A percentile compares a stretch with the other conserved stretches of the same genome.
These are phyloP conservation scores for Rhodotorula sp. DNA, from an alignment of 1,284 basidiomycete species.

Conservation along the genomic window DNA sequence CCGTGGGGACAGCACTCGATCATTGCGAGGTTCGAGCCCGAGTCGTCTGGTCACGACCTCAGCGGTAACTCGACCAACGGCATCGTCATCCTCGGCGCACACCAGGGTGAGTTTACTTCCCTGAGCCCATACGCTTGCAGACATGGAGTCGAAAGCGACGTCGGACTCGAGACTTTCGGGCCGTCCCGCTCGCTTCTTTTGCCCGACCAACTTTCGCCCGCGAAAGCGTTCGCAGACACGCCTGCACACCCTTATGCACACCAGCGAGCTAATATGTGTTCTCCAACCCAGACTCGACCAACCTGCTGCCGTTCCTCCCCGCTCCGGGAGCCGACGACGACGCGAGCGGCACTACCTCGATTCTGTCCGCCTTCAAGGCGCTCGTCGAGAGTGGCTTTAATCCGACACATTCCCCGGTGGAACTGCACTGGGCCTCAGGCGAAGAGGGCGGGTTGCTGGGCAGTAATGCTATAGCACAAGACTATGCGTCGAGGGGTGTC, in stretches of 20 bases:
- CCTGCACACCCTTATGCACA: too few relatives aligned
- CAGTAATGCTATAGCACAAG: conserved; percentile 81
- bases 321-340: conserved; percentile 86
- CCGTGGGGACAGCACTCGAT: conserved; percentile 91
- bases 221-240: too few relatives aligned
- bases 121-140: conserved; percentile 23
- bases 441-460: conserved; percentile 74
- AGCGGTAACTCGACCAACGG: conserved; percentile 36
- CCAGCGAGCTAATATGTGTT: conserved; percentile 50
- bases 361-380: conserved; percentile 83
- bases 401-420: conserved; percentile 69
- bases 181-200: too few relatives aligned
- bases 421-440: conserved; percentile 75
- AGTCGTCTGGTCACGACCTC: not conserved
- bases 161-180: too few relatives aligned
- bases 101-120: conserved; percentile 43
- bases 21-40: conserved; percentile 8
- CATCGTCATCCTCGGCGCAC: conserved; percentile 56
- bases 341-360: conserved; percentile 86
- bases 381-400: conserved; percentile 75
- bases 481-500: conserved; percentile 56
- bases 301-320: conserved; percentile 71
- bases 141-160: conserved; percentile 42
- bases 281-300: conserved; percentile 87
- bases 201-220: too few relatives aligned